Base-by-base conservation (phyloP, 2,329 filamentous ascomycete genomes). In the Aspergillus oerlinghausenensis region DNA sequence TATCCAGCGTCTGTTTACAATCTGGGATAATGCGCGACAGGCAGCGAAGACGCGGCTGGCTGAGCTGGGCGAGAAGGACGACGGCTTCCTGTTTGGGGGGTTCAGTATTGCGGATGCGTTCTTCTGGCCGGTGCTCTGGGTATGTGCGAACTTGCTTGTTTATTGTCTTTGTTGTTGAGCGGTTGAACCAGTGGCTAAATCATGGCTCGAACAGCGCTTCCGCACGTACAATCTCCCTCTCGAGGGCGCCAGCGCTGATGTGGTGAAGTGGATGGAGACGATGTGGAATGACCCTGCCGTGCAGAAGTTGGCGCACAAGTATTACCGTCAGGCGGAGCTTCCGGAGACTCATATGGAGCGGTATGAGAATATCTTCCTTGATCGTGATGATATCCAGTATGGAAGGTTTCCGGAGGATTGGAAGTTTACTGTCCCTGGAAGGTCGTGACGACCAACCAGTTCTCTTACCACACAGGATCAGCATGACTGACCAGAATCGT, bases 21-120 rank as follows among this genome's bases (percentile, higher is more conserved):
- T 73, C 9, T 73, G 71, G 70, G 64, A 67, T 43, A 53, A 62
- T 5, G 57, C 66, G 38, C 55, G 71, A 2, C 60, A 61, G 55
- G 54, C 47, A 5, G 68, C 70, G 1, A 63, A 57, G 38, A 59
- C 62, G 35, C 59, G 66, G 4, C 56, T 72, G 40, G 60, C 50
- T 17, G 55, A 55, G 14, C 49, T 71, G 10, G 65, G 65, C 0
- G 63, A 68, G 28, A 57, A 38, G 5, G 69, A 74, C 55, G 65
- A 73, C n/a, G 67, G 67, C 1, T 74, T 73, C 56, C 58, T 74
- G 60, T 75, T 69, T 62, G 72, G 73, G 1, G 58, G 57, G 21
- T 75, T 75, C 58, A 68, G 70, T 47, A 73, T 74, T 57, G 72
- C 67, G 5, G 73, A 75, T 68, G 65, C 72, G 0, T 73, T 74